Evolutionary conservation across 2,329 filamentous ascomycete genomes (phyloP).

Genomic region (Aspergillus piperis): DNA sequence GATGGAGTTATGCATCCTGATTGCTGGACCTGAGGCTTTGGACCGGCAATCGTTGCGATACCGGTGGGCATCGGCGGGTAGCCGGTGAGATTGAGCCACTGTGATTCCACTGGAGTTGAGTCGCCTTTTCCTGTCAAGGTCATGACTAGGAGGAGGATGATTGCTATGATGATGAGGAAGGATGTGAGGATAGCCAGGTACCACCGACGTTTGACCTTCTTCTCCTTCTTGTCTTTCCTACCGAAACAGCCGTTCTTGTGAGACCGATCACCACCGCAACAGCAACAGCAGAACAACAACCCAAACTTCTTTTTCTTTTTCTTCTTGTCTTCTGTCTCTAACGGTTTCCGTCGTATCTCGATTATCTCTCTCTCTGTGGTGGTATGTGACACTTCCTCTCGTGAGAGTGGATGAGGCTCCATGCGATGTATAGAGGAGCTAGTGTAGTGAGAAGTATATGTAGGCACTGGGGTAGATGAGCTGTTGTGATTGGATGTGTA

Average conservation of each 20-base stretch:
- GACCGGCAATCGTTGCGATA: constrained; percentile 73
- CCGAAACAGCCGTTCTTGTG: constrained; percentile 64
- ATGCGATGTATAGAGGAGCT: constrained; percentile 26
- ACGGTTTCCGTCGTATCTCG: constrained; percentile 56
- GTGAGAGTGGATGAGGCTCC: constrained; percentile 26
- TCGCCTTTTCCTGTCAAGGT: constrained; percentile 54
- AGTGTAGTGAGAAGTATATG: constrained; percentile 38
- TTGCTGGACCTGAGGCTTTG: constrained; percentile 65
- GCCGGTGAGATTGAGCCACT: constrained; percentile 81
- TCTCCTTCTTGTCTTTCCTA: constrained; percentile 62
- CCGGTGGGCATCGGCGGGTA: constrained; percentile 87
- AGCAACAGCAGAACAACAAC: constrained; percentile 55
- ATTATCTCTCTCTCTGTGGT: constrained; percentile 34
- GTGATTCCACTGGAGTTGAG: constrained; percentile 49
- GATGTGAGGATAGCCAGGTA: constrained; percentile 57
- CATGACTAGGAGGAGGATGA: constrained; percentile 60
- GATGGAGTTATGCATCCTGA: constrained; percentile 70
- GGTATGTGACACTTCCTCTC: constrained; percentile 26
- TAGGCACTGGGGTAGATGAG: constrained; percentile 26
- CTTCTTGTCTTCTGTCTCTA: constrained; percentile 67
- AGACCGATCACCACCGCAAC: constrained; percentile 65
- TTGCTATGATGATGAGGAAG: constrained; percentile 57
- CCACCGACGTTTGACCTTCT: constrained; percentile 62
- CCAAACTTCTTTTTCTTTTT: constrained; percentile 54
- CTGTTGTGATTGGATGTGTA: constrained; percentile 32